A percentile compares a stretch with the other conserved stretches of the same genome.
These are phyloP conservation scores for Dryas integrifolia DNA, from an alignment of 331 rosid genomes.

Conservation along the genomic window DNA sequence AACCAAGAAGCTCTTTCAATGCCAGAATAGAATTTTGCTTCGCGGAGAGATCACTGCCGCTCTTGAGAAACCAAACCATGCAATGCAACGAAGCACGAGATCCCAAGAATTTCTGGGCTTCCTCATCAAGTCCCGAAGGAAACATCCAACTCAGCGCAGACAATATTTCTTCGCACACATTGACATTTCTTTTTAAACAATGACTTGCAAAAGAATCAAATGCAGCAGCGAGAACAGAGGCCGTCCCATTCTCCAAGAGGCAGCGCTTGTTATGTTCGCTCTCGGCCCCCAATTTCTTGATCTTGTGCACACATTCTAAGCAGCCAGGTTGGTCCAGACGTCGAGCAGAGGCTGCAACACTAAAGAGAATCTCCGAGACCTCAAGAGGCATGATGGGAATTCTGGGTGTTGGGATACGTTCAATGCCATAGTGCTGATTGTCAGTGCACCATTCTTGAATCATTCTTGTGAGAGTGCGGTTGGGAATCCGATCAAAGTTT, in stretches of 20 bases:
- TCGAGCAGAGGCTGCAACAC: constrained; percentile 24
- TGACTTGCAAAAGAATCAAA: constrained; percentile 51
- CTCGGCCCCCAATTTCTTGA: constrained; percentile 49
- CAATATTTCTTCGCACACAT: constrained; percentile 48
- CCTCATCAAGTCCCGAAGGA: constrained; percentile 34
- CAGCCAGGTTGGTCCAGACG: constrained; percentile 38
- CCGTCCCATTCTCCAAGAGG: constrained; percentile 51
- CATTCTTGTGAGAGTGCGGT: constrained; percentile 56
- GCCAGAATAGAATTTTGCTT: constrained; percentile 53
- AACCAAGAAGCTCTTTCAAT: constrained; percentile 52
- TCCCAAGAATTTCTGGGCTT: constrained; percentile 43
- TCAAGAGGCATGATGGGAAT: constrained; percentile 43
- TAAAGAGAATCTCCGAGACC: constrained; percentile 36
- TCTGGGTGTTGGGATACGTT: constrained; percentile 68
- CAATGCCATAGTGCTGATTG: constrained; percentile 49
- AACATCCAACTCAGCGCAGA: constrained; percentile 63
- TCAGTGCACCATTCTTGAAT: constrained; percentile 78
- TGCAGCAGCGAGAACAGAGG: constrained; percentile 43
- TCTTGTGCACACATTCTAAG: constrained; percentile 35
- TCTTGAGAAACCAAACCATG: constrained; percentile 56
- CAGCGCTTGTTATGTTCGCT: constrained; percentile 55
- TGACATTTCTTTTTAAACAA: constrained; percentile 33
- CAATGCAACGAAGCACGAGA: constrained; percentile 52
- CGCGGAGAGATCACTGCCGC: constrained; percentile 39
- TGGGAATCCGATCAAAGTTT: constrained; percentile 58